phyloP scores from a whole-genome alignment of 148 eudicot genomes.

The Rhododendron ovatum region DNA sequence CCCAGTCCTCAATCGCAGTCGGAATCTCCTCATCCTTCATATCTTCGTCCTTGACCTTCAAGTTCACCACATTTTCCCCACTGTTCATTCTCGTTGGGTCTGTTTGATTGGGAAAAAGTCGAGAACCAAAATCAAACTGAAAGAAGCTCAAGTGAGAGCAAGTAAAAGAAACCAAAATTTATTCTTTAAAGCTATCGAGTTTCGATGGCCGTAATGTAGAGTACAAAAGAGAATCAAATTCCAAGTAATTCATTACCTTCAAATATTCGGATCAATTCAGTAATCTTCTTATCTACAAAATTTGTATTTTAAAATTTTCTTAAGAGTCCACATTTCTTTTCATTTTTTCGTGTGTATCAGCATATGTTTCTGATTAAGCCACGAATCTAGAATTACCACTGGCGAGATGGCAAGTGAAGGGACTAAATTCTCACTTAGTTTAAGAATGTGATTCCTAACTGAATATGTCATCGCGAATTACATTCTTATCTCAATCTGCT shows the following conservation, averaged over 20 bases:
- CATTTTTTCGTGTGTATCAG: too few species aligned
- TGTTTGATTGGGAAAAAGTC: background rate
- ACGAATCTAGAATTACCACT: background rate
- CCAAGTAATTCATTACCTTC: background rate
- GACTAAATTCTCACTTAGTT: background rate
- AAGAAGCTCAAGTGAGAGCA: background rate
- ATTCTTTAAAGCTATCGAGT: background rate
- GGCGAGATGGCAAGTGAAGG: background rate
- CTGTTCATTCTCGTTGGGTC: background rate
- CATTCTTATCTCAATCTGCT: background rate
- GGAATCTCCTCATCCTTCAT: slow-evolving; percentile 7
- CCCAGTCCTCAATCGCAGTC: slow-evolving; percentile 19
- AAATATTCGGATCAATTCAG: background rate
- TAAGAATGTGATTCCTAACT: background rate
- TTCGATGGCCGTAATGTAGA: background rate
- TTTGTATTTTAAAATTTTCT: background rate
- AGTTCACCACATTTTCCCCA: background rate
- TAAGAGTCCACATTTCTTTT: background rate
- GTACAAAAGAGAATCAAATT: background rate
- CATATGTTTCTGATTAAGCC: background rate
- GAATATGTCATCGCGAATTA: background rate
- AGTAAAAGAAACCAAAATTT: background rate
- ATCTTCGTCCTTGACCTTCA: slow-evolving; percentile 15
- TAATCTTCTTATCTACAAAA: background rate
- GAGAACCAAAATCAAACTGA: background rate